Percentiles rank a stretch among this genome's conserved stretches.
Conservation (phyloP, 2,329 filamentous ascomycete species). For the Ceratocystis cacaofunesta region DNA sequence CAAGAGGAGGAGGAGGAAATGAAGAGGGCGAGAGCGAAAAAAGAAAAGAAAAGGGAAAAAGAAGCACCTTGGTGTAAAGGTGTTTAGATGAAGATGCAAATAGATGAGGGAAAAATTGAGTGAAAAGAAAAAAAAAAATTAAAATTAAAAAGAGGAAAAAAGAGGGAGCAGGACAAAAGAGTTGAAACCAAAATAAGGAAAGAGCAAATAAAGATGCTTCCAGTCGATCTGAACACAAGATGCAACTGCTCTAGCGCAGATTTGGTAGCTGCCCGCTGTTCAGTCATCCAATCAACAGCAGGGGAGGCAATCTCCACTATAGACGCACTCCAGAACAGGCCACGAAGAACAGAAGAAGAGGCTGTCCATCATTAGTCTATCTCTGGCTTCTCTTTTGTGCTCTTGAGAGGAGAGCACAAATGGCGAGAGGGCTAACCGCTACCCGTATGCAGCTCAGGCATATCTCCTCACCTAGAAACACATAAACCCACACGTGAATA, state of each 20-base stretch:
- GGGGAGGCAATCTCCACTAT: background rate
- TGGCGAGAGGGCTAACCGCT: no score
- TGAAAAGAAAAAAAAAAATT: background rate
- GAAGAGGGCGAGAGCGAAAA: background rate
- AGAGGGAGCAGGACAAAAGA: background rate
- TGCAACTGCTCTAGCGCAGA: background rate
- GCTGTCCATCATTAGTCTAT: no score
- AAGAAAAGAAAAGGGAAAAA: background rate
- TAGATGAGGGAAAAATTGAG: background rate
- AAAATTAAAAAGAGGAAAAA: background rate
- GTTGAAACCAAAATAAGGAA: background rate
- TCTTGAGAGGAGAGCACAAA: no score
- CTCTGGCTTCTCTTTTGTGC: no score
- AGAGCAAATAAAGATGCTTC: background rate
- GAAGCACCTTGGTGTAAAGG: background rate
- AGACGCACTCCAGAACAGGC: background rate
- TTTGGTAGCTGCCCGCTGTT: conserved; percentile 1
- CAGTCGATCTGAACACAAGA: conserved; percentile 1
- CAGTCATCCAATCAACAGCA: background rate
- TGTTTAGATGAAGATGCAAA: background rate
- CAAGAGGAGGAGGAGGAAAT: background rate
- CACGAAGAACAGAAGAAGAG: background rate
- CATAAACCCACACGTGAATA: background rate
- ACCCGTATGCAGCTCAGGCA: background rate
- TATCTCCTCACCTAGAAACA: background rate